Percentiles rank a stretch among this genome's conserved stretches.
Evolutionary conservation across 108 stramenopile genomes (phyloP).

Genomic region (Nitzschia sp.): DNA sequence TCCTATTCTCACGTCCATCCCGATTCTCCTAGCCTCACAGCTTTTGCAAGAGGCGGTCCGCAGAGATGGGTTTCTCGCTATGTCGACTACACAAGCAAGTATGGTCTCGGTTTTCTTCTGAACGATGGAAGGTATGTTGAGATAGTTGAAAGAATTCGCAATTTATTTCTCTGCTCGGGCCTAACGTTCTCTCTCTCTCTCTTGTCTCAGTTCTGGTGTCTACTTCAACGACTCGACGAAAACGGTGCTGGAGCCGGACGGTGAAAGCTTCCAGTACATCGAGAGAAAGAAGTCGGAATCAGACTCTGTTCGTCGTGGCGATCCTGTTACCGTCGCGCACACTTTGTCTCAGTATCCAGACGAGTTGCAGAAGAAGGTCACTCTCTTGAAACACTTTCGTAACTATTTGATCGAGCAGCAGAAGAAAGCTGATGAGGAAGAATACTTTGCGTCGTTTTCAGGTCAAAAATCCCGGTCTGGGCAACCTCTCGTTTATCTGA

Average conservation of each 20-base stretch:
- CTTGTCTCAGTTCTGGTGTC: constrained; percentile 90
- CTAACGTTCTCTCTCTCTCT: background rate
- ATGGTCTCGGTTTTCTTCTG: constrained; percentile 95
- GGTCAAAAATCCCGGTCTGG: background rate
- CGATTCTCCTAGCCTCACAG: constrained; percentile 37
- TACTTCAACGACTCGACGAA: constrained; percentile 98
- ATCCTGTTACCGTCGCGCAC: constrained; percentile 52
- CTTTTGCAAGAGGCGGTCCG: constrained; percentile 46
- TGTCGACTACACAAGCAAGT: constrained; percentile 99
- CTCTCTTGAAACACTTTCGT: constrained; percentile 94
- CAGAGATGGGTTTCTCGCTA: constrained; percentile 91
- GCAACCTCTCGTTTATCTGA: constrained; percentile 77
- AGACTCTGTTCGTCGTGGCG: constrained; percentile 27
- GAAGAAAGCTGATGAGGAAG: constrained; percentile 57
- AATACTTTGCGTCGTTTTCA: constrained; percentile 21
- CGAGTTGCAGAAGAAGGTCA: constrained; percentile 93
- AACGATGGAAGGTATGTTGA: constrained; percentile 85
- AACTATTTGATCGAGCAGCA: constrained; percentile 94
- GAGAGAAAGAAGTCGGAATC: constrained; percentile 66
- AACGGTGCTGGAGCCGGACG: constrained; percentile 81
- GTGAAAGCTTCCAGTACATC: constrained; percentile 88
- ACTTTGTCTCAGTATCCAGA: constrained; percentile 80
- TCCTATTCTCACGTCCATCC: constrained; percentile 33
- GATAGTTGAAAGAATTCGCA: background rate
- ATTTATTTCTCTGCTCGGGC: background rate